A percentile compares a stretch with the other conserved stretches of the same genome.
These are phyloP conservation scores for Brassica balearica DNA, from an alignment of 441 rosid genomes.

Conservation along the genomic window DNA sequence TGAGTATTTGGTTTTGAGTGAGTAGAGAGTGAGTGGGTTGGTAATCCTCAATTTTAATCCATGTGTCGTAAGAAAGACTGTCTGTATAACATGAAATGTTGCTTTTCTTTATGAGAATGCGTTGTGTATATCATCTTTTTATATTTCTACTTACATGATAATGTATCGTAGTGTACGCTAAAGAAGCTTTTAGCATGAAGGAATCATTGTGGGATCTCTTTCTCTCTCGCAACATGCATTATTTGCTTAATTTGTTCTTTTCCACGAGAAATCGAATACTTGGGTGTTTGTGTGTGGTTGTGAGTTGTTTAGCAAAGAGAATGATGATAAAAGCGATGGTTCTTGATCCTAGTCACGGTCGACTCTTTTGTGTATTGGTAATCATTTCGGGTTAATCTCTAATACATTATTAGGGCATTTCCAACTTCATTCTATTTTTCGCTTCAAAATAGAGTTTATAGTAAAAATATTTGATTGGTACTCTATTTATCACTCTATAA, in stretches of 20 bases:
- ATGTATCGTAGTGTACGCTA: conserved; percentile 13
- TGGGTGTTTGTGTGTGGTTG: conserved; percentile 38
- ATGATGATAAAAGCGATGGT: conserved; percentile 44
- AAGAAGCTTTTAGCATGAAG: conserved; percentile 41
- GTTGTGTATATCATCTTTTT: conserved; percentile 7
- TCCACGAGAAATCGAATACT: conserved; percentile 30
- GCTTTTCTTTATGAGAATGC: conserved; percentile 23
- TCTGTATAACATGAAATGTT: conserved; percentile 37
- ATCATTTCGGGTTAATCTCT: conserved; percentile 9
- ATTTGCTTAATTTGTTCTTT: conserved; percentile 35
- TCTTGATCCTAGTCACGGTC: conserved; percentile 38
- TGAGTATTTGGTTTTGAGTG: conserved; percentile 10
- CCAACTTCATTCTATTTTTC: too few species aligned
- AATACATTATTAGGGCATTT: background rate
- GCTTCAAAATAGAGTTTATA: too few species aligned
- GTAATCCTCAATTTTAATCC: conserved; percentile 22
- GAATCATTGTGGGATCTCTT: conserved; percentile 37
- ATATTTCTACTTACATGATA: conserved; percentile 33
- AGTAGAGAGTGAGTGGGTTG: conserved; percentile 34
- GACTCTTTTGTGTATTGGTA: conserved; percentile 6
- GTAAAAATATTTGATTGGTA: too few species aligned
- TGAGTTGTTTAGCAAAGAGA: conserved; percentile 38
- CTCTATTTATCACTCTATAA: too few species aligned
- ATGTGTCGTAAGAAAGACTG: conserved; percentile 24
- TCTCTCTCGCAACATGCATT: conserved; percentile 28